Evolutionary conservation across 129 eudicot genomes (phyloP), one percentile per base, ranked within the genome.

Genomic region (Flaveria ramosissima): DNA sequence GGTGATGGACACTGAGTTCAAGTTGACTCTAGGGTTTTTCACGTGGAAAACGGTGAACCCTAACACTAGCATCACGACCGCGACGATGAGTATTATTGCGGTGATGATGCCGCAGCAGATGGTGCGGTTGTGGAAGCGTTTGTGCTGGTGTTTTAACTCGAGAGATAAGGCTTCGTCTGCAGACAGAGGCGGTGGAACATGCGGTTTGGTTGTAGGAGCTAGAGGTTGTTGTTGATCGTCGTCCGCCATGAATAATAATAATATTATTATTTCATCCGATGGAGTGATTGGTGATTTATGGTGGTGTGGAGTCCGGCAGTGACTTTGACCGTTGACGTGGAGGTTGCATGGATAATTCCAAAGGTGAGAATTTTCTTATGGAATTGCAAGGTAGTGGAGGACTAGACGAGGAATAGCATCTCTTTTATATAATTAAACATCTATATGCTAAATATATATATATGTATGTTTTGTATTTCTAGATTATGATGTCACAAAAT

Each of bases 31-130:
- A 4, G 96, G 96, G 67, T 83, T 74, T 61, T 81, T 87, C 11
- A 87, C 76, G 7, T 63, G 86, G 16, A 89, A 78, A 3, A 83
- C 75, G 11, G 96, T 89, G 84, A 89, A 81, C 5, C 77, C 76
- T 42, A 89, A 77, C 14, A 85, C 52, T 9, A 89, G 6, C 27
- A 81, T 13, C 6, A 85, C 71, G 17, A 84, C 86, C 2, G 81
- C 70, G 46, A 80, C 17, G 70, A 89, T 70, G 19, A 83, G 77
- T 3, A 81, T 36, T 2, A 81, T 30, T 0, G 96, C 96, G 21
- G 86, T 26, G 24, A 71, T 15, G 85, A 86, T 68, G 59, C 96
- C 96, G 70, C 89, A 85, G 39, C 80, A 75, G 15, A 74, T 9
- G 57, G 87, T 45, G 73, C 75, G 84, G 36, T 69, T 78, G 0